These are phyloP conservation scores for Eutrema japonicum DNA, from an alignment of 345 rosid genomes.

Conservation along the genomic window DNA sequence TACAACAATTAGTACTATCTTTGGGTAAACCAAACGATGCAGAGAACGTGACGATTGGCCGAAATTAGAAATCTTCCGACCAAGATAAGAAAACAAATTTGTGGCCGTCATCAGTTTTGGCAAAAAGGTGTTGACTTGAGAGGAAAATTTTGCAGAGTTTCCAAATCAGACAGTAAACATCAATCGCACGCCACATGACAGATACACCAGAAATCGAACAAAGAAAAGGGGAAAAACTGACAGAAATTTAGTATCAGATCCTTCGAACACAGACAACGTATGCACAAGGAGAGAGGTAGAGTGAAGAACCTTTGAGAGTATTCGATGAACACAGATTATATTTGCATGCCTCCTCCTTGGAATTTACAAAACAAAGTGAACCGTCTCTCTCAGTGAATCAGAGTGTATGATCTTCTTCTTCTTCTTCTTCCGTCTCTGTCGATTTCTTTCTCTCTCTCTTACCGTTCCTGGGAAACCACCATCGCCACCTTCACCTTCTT, in stretches of 20 bases:
- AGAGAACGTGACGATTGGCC: slow-evolving; percentile 33
- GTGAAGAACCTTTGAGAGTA: slow-evolving; percentile 7
- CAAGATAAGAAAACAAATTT: slow-evolving; percentile 16
- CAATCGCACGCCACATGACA: slow-evolving; percentile 40
- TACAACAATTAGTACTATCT: slow-evolving; percentile 28
- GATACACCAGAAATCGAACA: slow-evolving; percentile 33
- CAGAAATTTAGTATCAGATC: neutral
- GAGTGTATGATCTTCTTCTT: slow-evolving; percentile 28
- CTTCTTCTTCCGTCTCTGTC: slow-evolving; percentile 2
- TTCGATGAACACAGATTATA: slow-evolving; percentile 25
- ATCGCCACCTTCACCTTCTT: slow-evolving; percentile 28
- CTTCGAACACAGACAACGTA: neutral
- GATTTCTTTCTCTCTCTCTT: slow-evolving; percentile 15
- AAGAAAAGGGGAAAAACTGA: neutral
- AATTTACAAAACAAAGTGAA: slow-evolving; percentile 22
- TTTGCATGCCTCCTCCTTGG: slow-evolving; percentile 36
- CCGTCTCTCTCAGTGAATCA: slow-evolving; percentile 27
- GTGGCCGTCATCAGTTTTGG: slow-evolving; percentile 30
- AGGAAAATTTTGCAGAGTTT: neutral
- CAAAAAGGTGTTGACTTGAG: slow-evolving; percentile 46
- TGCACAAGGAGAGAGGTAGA: neutral
- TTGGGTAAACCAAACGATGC: slow-evolving; percentile 37
- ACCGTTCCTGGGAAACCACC: slow-evolving; percentile 32
- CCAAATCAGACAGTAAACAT: slow-evolving; percentile 33
- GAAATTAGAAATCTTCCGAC: slow-evolving; percentile 43